Base-by-base conservation (phyloP, 352 stramenopile species). In the Thalassiosira exigua region DNA sequence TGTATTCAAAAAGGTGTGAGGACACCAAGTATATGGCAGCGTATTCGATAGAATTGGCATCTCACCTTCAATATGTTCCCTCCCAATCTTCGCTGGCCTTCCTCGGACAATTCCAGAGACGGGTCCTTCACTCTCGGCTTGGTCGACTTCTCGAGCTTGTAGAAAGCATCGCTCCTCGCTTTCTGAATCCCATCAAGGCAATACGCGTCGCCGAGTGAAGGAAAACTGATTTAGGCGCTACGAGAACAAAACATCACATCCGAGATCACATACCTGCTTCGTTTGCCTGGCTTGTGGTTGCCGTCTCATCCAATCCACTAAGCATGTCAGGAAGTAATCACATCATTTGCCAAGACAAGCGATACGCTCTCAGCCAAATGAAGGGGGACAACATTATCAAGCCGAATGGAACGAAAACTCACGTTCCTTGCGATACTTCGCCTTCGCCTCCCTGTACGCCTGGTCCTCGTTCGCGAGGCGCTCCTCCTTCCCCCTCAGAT, bases 291-390 rank as follows among this genome's bases (percentile, higher is more conserved):
- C 82, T 36, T 88, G 80, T 19, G 89, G 89, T 72, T 94, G 89
- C 33, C 79, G 56, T 58, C 89, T 84, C 87, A 94, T 94, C 89
- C 89, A 94, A 30, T 91, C 85, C 22, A 93, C 68, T 77, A 22
- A 56, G 11, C 12, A 17, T 56, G 5, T 26, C 46, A 56, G 12
- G 12, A n/a, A n/a, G n/a, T n/a, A n/a, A n/a, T n/a, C n/a, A n/a
- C n/a, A n/a, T n/a, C n/a, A n/a, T n/a, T n/a, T n/a, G n/a, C n/a
- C n/a, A n/a, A n/a, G n/a, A n/a, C n/a, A n/a, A n/a, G n/a, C n/a
- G n/a, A n/a, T n/a, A n/a, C n/a, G n/a, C n/a, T n/a, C n/a, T n/a
- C n/a, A n/a, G n/a, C n/a, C n/a, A n/a, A n/a, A 39, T 14, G 52
- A 21, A 1, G 4, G 11, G 21, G 17, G 27, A 11, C 17, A 7